Evolutionary conservation across 306 rosid genomes (phyloP).

Genomic region (Prunus padus): DNA sequence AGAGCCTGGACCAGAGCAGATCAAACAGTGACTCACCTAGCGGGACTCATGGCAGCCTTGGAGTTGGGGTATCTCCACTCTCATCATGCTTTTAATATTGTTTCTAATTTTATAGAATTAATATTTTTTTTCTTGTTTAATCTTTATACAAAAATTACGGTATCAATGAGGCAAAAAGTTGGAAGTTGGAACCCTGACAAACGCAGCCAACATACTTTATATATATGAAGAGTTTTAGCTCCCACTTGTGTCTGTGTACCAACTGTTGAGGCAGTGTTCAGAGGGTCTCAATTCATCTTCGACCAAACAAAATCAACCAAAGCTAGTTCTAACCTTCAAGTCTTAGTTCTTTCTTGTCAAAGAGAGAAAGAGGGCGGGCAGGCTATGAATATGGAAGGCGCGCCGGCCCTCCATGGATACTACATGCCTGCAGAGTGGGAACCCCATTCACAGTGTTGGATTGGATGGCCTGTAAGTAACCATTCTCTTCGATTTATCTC

Average conservation of each 20-base stretch:
- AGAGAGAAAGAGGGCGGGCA: background rate
- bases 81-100: too few species aligned
- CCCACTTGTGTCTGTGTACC: background rate
- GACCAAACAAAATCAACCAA: background rate
- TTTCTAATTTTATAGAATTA: too few species aligned
- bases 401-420: constrained; percentile 51
- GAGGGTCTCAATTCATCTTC: background rate
- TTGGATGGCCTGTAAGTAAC: constrained; percentile 94
- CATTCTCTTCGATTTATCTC: background rate
- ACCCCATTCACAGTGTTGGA: constrained; percentile 76
- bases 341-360: background rate
- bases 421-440: constrained; percentile 96
- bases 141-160: too few species aligned
- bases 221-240: background rate
- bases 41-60: too few species aligned
- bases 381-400: constrained; percentile 44
- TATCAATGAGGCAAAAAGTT: too few species aligned
- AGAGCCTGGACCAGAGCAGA: too few species aligned
- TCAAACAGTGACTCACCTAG: too few species aligned
- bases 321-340: too few species aligned
- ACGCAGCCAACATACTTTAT: too few species aligned
- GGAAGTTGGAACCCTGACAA: background rate
- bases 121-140: too few species aligned
- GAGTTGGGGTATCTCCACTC: too few species aligned
- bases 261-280: background rate